These are phyloP conservation scores for Lactifluus echinatus DNA, from an alignment of 768 basidiomycete genomes.

Conservation along the genomic window DNA sequence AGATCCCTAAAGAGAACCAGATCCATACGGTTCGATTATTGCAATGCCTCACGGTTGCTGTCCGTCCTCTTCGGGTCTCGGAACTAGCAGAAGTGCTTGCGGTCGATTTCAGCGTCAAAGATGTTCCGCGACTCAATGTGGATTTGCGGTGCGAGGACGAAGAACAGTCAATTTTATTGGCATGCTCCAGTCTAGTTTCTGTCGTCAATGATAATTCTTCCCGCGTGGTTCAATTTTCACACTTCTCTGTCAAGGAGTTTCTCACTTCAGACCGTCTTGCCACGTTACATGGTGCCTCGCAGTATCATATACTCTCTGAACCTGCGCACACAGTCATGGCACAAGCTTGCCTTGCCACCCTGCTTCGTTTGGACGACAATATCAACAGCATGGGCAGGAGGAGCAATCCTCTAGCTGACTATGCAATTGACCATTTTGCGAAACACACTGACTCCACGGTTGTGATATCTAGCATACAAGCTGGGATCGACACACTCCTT, in stretches of 20 bases:
- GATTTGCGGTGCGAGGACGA: background rate
- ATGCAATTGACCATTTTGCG: too few relatives aligned
- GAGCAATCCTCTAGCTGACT: background rate
- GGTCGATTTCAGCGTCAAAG: background rate
- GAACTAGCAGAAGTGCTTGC: background rate
- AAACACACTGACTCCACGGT: too few relatives aligned
- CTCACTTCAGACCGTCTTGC: background rate
- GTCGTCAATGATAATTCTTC: background rate
- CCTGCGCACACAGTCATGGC: background rate
- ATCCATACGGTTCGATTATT: background rate
- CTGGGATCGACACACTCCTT: too few relatives aligned
- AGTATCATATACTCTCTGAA: background rate
- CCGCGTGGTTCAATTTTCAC: background rate
- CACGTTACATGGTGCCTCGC: background rate
- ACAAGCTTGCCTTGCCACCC: background rate
- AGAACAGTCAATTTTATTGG: background rate
- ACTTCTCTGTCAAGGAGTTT: conserved; percentile 1
- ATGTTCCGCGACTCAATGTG: background rate
- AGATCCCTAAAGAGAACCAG: background rate
- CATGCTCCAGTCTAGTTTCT: background rate
- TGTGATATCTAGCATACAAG: too few relatives aligned
- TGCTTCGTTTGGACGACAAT: background rate
- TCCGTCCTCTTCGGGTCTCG: background rate
- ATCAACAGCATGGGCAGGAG: background rate
- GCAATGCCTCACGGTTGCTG: background rate